Percentiles rank a stretch among this genome's conserved stretches.
Conservation (phyloP, 2,329 filamentous ascomycete species). For the Nakataea oryzae region DNA sequence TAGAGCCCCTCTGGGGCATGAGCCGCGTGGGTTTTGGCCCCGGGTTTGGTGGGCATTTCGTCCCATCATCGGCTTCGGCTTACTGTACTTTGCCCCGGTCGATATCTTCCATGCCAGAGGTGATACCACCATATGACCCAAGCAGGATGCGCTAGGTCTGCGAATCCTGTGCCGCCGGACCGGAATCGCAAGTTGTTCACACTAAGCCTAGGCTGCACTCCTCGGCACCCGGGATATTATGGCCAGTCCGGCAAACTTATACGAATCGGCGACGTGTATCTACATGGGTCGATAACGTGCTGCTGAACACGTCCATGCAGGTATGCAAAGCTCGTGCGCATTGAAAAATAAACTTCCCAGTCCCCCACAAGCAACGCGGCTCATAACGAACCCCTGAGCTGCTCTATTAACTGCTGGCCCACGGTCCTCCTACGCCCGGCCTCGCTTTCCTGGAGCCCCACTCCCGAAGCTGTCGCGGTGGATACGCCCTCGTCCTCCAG, state of each 20-base stretch:
- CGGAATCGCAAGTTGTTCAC: neutral
- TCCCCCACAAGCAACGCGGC: neutral
- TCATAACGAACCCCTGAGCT: slow-evolving; percentile 41
- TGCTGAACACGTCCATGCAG: neutral
- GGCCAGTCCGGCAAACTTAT: too few species aligned
- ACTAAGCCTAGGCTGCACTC: neutral
- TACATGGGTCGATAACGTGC: neutral
- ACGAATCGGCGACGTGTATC: too few species aligned
- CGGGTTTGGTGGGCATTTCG: neutral
- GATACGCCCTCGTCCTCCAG: slow-evolving; percentile 41
- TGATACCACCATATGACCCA: neutral
- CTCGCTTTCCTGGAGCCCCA: slow-evolving; percentile 30
- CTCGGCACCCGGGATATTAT: neutral
- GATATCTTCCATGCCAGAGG: neutral
- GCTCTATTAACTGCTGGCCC: slow-evolving; percentile 51
- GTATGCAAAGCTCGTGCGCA: neutral
- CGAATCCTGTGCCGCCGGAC: too few species aligned
- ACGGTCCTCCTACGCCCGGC: slow-evolving; percentile 45
- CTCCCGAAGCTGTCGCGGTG: slow-evolving; percentile 33
- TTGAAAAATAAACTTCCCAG: too few species aligned
- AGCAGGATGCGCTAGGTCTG: neutral
- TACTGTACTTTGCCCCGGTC: neutral
- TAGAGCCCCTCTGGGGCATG: neutral
- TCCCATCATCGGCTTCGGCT: neutral
- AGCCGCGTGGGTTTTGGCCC: neutral